Percentiles rank a stretch among this genome's conserved stretches.
phyloP scores from a whole-genome alignment of 2,329 filamentous ascomycete species.

The Talaromyces sp. region DNA sequence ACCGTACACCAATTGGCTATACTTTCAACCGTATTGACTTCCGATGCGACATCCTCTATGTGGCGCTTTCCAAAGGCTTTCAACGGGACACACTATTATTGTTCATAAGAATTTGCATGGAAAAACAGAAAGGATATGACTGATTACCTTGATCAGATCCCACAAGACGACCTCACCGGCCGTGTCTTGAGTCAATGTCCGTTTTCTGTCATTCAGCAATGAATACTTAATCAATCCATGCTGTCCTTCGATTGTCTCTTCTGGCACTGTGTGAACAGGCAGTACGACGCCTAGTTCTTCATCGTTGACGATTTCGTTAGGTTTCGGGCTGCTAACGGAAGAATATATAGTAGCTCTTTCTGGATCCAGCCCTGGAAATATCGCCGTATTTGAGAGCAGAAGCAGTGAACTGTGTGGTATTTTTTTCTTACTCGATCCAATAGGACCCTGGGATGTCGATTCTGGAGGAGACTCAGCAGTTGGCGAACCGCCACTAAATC shows the following conservation, averaged over 20 bases:
- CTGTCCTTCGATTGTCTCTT: conserved; percentile 87
- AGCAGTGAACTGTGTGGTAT: conserved; percentile 76
- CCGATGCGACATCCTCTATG: conserved; percentile 82
- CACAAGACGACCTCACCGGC: conserved; percentile 91
- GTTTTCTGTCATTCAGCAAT: conserved; percentile 82
- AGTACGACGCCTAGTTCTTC: conserved; percentile 48
- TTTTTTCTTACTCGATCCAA: conserved; percentile 44
- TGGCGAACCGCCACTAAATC: conserved; percentile 51
- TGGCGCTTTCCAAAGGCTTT: conserved; percentile 92
- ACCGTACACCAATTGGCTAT: conserved; percentile 96
- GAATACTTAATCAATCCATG: conserved; percentile 92
- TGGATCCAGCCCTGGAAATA: conserved; percentile 60
- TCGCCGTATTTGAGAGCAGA: conserved; percentile 76
- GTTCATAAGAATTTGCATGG: conserved; percentile 7
- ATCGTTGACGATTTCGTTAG: conserved; percentile 52
- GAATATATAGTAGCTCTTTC: conserved; percentile 54
- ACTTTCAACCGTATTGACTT: conserved; percentile 81
- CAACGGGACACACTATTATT: conserved; percentile 69
- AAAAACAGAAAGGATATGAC: not conserved
- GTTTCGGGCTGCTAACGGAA: conserved; percentile 50
- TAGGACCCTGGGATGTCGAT: conserved; percentile 31
- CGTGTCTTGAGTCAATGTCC: conserved; percentile 87
- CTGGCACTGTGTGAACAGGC: conserved; percentile 64
- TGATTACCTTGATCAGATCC: conserved; percentile 75
- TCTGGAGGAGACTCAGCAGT: conserved; percentile 28